These are phyloP conservation scores for Fusarium acutatum DNA, from an alignment of 2,329 filamentous ascomycete species.

Conservation along the genomic window DNA sequence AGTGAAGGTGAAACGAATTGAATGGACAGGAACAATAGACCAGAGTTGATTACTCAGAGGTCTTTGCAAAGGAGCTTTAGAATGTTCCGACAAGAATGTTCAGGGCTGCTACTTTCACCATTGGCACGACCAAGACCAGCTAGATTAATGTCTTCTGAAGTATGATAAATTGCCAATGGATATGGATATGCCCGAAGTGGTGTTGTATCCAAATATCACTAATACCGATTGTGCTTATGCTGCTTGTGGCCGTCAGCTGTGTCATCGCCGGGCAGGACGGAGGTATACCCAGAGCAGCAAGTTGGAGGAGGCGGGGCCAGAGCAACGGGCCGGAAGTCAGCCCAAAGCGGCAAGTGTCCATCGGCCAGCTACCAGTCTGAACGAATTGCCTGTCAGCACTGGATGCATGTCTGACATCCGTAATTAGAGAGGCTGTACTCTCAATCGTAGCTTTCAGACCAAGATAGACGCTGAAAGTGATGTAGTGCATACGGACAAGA, in stretches of 20 bases:
- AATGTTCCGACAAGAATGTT: neutral
- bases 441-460: neutral
- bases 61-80: neutral
- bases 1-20: accelerated
- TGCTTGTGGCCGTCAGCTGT: neutral
- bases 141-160: neutral
- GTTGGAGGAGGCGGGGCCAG: neutral
- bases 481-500: neutral
- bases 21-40: accelerated
- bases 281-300: neutral
- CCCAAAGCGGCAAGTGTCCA: neutral
- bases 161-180: neutral
- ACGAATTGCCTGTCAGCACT: neutral
- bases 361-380: neutral
- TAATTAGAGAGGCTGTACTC: neutral
- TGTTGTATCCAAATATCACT: too few species aligned
- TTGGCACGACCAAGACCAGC: neutral
- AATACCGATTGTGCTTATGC: accelerated
- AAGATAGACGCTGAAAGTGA: neutral
- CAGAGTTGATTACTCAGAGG: neutral
- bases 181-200: neutral
- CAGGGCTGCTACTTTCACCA: neutral
- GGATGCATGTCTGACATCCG: neutral
- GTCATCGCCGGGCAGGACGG: neutral
- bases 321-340: neutral